These are phyloP conservation scores for Besnoitia besnoiti DNA, from an alignment of 169 alveolate species.

Conservation along the genomic window DNA sequence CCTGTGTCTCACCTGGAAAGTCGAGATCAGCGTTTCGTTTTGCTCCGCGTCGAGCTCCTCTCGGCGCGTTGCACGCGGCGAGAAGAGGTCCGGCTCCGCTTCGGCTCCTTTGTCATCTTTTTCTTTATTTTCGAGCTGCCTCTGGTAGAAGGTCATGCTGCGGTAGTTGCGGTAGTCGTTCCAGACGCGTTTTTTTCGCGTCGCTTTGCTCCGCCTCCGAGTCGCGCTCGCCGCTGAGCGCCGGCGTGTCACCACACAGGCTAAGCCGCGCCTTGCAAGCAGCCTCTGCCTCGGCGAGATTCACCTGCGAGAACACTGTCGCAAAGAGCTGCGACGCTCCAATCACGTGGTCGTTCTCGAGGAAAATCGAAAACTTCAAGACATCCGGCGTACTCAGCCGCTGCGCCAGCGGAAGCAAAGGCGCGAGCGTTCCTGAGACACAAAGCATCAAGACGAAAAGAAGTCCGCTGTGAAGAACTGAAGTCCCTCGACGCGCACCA, in stretches of 20 bases:
- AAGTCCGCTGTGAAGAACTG: too few relatives aligned
- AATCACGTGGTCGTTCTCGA: background rate
- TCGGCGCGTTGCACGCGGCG: background rate
- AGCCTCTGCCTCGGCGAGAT: background rate
- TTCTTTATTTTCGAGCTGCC: background rate
- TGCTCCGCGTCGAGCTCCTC: background rate
- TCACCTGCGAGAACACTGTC: background rate
- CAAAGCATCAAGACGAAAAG: background rate
- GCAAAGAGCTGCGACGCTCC: background rate
- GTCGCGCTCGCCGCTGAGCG: background rate
- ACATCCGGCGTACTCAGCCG: background rate
- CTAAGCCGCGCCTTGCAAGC: background rate
- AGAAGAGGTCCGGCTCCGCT: too few relatives aligned
- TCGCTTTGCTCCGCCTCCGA: background rate
- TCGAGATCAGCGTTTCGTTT: background rate
- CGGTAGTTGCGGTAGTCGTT: background rate
- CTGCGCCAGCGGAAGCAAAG: background rate
- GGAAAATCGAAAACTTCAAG: background rate
- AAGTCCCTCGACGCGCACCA: too few relatives aligned
- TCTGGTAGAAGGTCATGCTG: background rate
- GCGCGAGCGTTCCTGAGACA: conserved; percentile 8
- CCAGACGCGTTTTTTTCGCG: background rate
- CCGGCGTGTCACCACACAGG: background rate
- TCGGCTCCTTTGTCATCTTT: background rate
- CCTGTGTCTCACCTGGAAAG: background rate